Evolutionary conservation across 2,329 filamentous ascomycete species (phyloP), one percentile per base, ranked within the genome.

Genomic region (Sphaceloma murrayae): DNA sequence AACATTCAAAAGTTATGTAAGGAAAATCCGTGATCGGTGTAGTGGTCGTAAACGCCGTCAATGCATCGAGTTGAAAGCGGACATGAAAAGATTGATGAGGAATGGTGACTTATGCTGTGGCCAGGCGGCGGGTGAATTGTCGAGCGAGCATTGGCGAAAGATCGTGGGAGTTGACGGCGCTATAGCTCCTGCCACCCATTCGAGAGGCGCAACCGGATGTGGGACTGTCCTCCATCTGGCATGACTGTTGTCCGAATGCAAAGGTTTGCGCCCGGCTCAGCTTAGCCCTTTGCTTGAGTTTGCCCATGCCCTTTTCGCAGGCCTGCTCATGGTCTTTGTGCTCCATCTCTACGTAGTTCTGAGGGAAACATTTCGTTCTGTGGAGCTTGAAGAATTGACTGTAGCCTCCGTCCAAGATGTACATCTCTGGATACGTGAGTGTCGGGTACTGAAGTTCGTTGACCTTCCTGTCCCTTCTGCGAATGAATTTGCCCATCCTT

Each of bases 271-370:
- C 87, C 51, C 91, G 78, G 61, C 78, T 77, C 46, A 98, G 72
- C 58, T 89, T 91, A 54, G 84, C 82, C 56, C 88, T 78, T 61
- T 91, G 82, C 64, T 93, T 89, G 56, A 98, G 78, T 61, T 87
- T 88, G 56, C 87, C 86, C 71, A 98, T 81, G 56, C 94, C 89
- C 54, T 86, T 83, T 68, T 98, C 91, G 62, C 91, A 96, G 32
- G 88, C 91, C 56, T 80, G 80, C 55, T 86, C 84, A 64, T 98
- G 88, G 61, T 89, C 85, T 60, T 89, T 83, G 52, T 84, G 85
- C 52, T 80, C 83, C 91, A 98, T 98, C 64, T 91, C 87, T 48
- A 98, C 85, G 59, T 98, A 98, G 59, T 89, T 87, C 57, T 94
- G 88, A 16, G 91, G 91, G 56, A 80, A 91, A 70, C 91, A 98